These are phyloP conservation scores for Trametes cingulata DNA, from an alignment of 768 basidiomycete genomes.

Conservation along the genomic window DNA sequence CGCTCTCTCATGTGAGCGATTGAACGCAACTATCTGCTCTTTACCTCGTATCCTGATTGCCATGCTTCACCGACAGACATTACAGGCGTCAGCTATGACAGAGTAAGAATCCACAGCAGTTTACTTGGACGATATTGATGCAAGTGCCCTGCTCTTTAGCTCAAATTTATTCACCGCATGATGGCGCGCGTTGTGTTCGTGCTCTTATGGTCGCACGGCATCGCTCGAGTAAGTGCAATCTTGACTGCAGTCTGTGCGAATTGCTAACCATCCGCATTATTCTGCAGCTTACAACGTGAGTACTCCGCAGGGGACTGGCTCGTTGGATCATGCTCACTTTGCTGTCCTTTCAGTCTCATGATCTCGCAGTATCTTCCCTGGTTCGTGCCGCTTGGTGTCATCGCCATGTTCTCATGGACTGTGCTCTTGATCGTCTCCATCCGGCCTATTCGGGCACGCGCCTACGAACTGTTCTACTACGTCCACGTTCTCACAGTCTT, in stretches of 20 bases:
- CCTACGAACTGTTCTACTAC: constrained; percentile 56
- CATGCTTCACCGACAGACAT: constrained; percentile 36
- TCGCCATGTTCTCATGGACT: constrained; percentile 40
- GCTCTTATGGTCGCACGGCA: constrained; percentile 51
- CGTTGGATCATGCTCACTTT: background rate
- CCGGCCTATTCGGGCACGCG: constrained; percentile 45
- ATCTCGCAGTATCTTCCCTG: background rate
- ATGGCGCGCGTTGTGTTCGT: constrained; percentile 47
- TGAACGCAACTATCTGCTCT: background rate
- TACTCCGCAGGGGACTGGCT: background rate
- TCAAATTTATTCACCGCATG: constrained; percentile 50
- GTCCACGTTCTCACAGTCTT: constrained; percentile 45
- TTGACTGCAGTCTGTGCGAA: no score
- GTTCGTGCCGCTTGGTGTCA: constrained; percentile 37
- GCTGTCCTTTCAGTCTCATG: background rate
- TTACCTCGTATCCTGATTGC: background rate
- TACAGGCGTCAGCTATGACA: constrained; percentile 50
- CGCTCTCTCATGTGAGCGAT: constrained; percentile 40
- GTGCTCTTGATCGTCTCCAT: constrained; percentile 47
- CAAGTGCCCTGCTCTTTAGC: constrained; percentile 21
- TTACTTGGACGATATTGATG: background rate
- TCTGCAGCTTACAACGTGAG: constrained; percentile 38
- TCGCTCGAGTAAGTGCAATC: background rate
- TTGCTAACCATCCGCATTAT: background rate
- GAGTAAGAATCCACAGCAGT: constrained; percentile 36